Evolutionary conservation across 495 filamentous ascomycete genomes (phyloP).

Genomic region (Amphirosellinia nigrospora): DNA sequence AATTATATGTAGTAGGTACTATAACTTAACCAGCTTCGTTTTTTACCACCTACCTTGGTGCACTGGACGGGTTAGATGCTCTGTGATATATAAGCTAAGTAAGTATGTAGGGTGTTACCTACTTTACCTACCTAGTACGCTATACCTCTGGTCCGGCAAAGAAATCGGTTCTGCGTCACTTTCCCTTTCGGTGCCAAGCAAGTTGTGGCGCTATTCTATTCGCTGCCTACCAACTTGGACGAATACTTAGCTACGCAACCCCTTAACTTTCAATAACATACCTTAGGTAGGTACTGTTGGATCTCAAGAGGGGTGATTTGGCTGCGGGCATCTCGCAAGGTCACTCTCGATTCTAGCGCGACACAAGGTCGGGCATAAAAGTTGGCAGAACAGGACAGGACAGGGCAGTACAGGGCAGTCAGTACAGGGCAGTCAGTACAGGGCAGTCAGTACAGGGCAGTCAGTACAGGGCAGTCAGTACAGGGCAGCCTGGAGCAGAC

Average conservation of each 20-base stretch:
- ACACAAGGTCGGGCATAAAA: not conserved
- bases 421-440: too few relatives aligned
- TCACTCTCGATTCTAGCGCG: not conserved
- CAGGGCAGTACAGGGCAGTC: too few relatives aligned
- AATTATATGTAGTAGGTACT: not conserved
- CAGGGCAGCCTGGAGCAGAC: slow-evolving; percentile 3
- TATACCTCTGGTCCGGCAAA: not conserved
- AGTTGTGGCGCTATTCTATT: slow-evolving; percentile 11
- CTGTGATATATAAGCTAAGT: too few relatives aligned
- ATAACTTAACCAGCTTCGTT: too few relatives aligned
- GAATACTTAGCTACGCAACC: not conserved
- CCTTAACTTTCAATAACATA: not conserved
- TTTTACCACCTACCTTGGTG: not conserved
- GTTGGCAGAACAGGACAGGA: slow-evolving; percentile 1
- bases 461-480: too few relatives aligned
- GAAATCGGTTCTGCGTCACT: slow-evolving; percentile 10
- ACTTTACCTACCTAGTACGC: too few relatives aligned
- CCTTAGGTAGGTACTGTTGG: too few relatives aligned
- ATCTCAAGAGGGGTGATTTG: not conserved
- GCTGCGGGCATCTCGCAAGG: not conserved
- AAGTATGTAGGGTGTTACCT: too few relatives aligned
- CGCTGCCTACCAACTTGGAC: not conserved
- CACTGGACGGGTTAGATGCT: not conserved
- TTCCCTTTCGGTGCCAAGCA: not conserved
- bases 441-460: too few relatives aligned